A percentile compares a stretch with the other conserved stretches of the same genome.
Evolutionary conservation across 2,329 filamentous ascomycete genomes (phyloP).

Genomic region (Lasiodiplodia hormozganensis): DNA sequence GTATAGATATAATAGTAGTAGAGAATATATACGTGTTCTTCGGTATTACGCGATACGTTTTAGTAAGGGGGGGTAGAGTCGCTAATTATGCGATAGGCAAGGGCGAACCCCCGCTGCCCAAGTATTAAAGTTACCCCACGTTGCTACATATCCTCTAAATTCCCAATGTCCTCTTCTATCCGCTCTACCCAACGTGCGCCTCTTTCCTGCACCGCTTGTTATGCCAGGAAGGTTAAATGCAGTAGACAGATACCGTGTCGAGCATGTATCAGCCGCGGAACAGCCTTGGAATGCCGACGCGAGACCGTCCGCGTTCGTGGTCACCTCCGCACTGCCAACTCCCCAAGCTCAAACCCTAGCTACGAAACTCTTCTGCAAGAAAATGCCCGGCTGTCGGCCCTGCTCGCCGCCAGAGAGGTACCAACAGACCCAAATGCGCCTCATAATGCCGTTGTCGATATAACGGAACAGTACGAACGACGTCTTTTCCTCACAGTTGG

Average conservation of each 20-base stretch:
- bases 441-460: slow-evolving; percentile 19
- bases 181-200: slow-evolving; percentile 31
- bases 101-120: not conserved
- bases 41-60: too few relatives aligned
- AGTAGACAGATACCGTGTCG: slow-evolving; percentile 31
- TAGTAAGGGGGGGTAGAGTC: too few relatives aligned
- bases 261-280: slow-evolving; percentile 30
- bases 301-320: slow-evolving; percentile 32
- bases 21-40: too few relatives aligned
- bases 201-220: slow-evolving; percentile 32
- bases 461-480: slow-evolving; percentile 32
- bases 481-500: slow-evolving; percentile 29
- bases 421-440: not conserved
- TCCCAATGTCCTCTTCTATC: not conserved
- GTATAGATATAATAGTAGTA: too few relatives aligned
- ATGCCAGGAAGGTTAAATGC: slow-evolving; percentile 31
- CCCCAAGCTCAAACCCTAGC: slow-evolving; percentile 27
- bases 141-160: not conserved
- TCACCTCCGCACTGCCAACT: slow-evolving; percentile 30
- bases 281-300: slow-evolving; percentile 30
- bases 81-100: not conserved
- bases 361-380: slow-evolving; percentile 31
- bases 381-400: slow-evolving; percentile 30
- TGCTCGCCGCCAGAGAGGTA: slow-evolving; percentile 24
- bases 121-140: not conserved